Percentiles rank a stretch among this genome's conserved stretches.
phyloP scores from a whole-genome alignment of 805 yeast genomes.

The Groenewaldozyma salmanticensis region DNA sequence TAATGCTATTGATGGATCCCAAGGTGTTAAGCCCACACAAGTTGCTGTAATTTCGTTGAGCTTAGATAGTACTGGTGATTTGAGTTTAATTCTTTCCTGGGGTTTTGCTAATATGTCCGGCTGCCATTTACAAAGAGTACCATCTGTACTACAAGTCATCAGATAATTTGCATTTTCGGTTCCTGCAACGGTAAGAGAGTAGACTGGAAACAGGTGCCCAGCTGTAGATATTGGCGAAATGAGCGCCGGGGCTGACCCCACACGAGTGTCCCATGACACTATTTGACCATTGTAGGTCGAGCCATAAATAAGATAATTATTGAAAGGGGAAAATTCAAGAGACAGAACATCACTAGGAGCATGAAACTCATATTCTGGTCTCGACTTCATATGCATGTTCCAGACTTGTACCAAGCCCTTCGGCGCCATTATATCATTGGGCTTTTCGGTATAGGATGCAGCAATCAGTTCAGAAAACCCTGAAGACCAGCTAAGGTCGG shows the following conservation, averaged over 20 bases:
- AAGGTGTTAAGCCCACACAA: slow-evolving; percentile 17
- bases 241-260: slow-evolving; percentile 24
- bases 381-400: slow-evolving; percentile 24
- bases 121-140: slow-evolving; percentile 30
- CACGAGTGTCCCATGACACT: slow-evolving; percentile 40
- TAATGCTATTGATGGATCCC: slow-evolving; percentile 26
- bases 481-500: slow-evolving; percentile 29
- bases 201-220: slow-evolving; percentile 29
- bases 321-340: slow-evolving; percentile 34
- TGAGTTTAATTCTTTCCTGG: slow-evolving; percentile 22
- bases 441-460: slow-evolving; percentile 23
- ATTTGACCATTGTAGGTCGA: slow-evolving; percentile 42
- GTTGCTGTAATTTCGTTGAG: slow-evolving; percentile 25
- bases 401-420: slow-evolving; percentile 29
- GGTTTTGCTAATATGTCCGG: slow-evolving; percentile 30
- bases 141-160: slow-evolving; percentile 31
- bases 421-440: slow-evolving; percentile 15
- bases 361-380: slow-evolving; percentile 35
- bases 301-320: slow-evolving; percentile 34
- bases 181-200: slow-evolving; percentile 22
- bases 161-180: slow-evolving; percentile 23
- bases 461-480: slow-evolving; percentile 28
- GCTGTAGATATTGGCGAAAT: slow-evolving; percentile 23
- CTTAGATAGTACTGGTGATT: slow-evolving; percentile 17
- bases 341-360: slow-evolving; percentile 34